A percentile compares a stretch with the other conserved stretches of the same genome.
Conservation (phyloP, 225 moss, liverwort and hornwort genomes). For the Sphagnum contortum region DNA sequence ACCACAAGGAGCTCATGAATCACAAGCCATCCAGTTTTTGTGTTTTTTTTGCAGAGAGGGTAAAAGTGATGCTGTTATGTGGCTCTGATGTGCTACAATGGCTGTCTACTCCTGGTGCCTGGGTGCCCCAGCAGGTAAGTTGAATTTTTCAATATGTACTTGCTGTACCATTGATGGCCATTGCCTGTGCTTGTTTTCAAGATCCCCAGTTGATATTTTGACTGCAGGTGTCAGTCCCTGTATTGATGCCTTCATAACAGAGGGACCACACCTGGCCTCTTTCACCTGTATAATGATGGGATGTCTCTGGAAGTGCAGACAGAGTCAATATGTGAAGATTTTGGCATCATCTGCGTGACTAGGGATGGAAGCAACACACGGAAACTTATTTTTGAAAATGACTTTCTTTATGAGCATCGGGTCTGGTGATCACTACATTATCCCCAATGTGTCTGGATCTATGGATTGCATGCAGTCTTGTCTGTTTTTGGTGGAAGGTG, state of each 20-base stretch:
- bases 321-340: slow-evolving; percentile 32
- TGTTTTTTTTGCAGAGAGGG: slow-evolving; percentile 23
- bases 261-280: no score
- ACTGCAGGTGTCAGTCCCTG: no score
- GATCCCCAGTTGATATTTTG: no score
- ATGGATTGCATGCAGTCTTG: not conserved
- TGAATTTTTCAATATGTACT: no score
- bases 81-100: slow-evolving; percentile 43
- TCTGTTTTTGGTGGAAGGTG: not conserved
- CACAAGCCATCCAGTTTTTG: no score
- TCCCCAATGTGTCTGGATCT: not conserved
- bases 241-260: no score
- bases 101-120: slow-evolving; percentile 26
- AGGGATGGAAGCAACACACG: slow-evolving; percentile 32
- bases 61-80: slow-evolving; percentile 38
- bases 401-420: slow-evolving; percentile 32
- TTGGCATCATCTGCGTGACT: slow-evolving; percentile 38
- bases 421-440: slow-evolving; percentile 5
- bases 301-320: slow-evolving; percentile 12
- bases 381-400: slow-evolving; percentile 36
- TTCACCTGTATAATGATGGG: no score
- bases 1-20: no score
- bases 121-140: slow-evolving; percentile 45
- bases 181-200: no score
- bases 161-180: no score